Base-by-base conservation (phyloP, 1,139 yeast species). In the Saccharomycopsis hybrid region DNA sequence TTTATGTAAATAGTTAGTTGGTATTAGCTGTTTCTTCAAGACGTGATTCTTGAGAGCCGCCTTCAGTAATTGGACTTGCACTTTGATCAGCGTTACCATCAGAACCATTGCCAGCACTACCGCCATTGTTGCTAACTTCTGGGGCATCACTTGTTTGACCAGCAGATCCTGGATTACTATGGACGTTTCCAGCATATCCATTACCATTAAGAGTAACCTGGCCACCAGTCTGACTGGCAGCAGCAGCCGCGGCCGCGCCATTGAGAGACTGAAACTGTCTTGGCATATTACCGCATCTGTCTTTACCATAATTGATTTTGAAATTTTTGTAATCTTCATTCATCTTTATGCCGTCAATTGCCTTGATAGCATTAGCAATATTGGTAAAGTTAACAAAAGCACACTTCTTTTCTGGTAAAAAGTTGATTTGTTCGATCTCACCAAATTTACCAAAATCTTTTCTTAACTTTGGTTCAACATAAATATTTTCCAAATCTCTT, bases 241-340 rank as follows among this genome's bases (percentile, higher is more conserved):
- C 35, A 31, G 7, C 11, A 31, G n/a, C n/a, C 41, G 11, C 30
- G n/a, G 41, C 28, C 41, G 18, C 29, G n/a, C 31, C 36, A 27
- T 37, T 42, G 31, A 43, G 28, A 29, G 36, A 33, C 25, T 43
- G 46, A 24, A 43, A 43, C n/a, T 43, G 70, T 55, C 76, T 75
- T 54, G 89, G 89, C 56, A 83, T 76, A 62, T 85, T 85, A 43
- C 92, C 95, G 68, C 95, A 85, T 64, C 95, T 74, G 65, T 85
- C 94, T 62, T 85, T 85, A 55, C 94, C 46, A 13, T 43, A 43
- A n/a, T 43, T 43, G 31, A 43, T 43, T 27, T 43, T 43, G 41
- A 38, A 39, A 18, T 44, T 44, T 37, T 29, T 44, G 42, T 39
- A 38, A 13, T 43, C 46, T 13, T 43, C 41, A 13, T 44, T 44